Evolutionary conservation across 495 filamentous ascomycete species (phyloP).

Genomic region (Aspergillus indologenus): DNA sequence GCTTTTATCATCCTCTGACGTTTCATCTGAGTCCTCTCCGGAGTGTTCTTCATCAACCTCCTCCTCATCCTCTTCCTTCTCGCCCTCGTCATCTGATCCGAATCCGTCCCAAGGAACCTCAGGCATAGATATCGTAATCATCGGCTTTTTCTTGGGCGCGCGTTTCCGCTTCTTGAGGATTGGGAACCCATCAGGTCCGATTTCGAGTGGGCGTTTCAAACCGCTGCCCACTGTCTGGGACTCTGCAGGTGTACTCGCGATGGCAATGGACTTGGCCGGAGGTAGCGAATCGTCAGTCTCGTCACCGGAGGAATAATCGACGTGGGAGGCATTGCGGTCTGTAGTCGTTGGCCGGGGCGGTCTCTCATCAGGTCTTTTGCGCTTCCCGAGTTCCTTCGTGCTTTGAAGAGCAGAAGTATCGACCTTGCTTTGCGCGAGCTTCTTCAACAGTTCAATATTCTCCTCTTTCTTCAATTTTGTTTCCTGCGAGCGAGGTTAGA

Average conservation of each 20-base stretch:
- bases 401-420: slow-evolving; percentile 79
- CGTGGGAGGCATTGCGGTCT: slow-evolving; percentile 11
- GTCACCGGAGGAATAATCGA: slow-evolving; percentile 28
- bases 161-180: slow-evolving; percentile 68
- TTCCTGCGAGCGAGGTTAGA: slow-evolving; percentile 52
- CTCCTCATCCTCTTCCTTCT: slow-evolving; percentile 17
- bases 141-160: slow-evolving; percentile 30
- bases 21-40: slow-evolving; percentile 16
- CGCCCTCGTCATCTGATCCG: slow-evolving; percentile 39
- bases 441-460: slow-evolving; percentile 77
- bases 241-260: slow-evolving; percentile 16
- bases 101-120: slow-evolving; percentile 63
- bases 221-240: slow-evolving; percentile 64
- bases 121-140: slow-evolving; percentile 30
- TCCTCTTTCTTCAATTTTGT: slow-evolving; percentile 94
- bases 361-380: slow-evolving; percentile 28
- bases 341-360: not conserved
- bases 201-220: slow-evolving; percentile 79
- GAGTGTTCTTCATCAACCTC: slow-evolving; percentile 14
- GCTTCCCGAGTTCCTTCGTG: slow-evolving; percentile 68
- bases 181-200: slow-evolving; percentile 73
- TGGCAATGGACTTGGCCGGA: slow-evolving; percentile 22
- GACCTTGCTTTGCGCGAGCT: slow-evolving; percentile 70
- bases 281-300: slow-evolving; percentile 41
- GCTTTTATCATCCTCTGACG: slow-evolving; percentile 20